Evolutionary conservation across 1,139 yeast genomes (phyloP), one percentile per base, ranked within the genome.

Genomic region (Debaryomyces subglobosus): DNA sequence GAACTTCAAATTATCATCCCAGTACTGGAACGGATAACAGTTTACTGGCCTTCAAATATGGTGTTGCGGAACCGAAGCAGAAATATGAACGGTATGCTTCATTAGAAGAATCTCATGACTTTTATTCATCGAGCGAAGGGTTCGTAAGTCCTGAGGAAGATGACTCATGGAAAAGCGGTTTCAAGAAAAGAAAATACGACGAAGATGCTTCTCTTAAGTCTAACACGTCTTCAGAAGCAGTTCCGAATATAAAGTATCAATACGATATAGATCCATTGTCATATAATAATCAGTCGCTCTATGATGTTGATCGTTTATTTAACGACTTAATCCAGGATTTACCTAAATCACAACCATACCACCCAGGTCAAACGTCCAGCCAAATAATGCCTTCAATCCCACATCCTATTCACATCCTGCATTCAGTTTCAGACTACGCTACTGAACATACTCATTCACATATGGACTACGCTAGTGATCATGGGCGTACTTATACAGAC

Each of bases 111-210:
- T 20, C 16, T 8, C 27, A 29, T 20, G 37, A 35, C 3, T 16
- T 33, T 20, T 41, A 40, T 13, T 61, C 69, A 9, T 61, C 68
- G 3, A 58, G 53, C 39, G 73, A 67, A 39, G 64, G 68, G 45
- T 60, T 57, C 44, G 54, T 66, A 9, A 68, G 68, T 46, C 71
- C 77, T 5, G 63, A 77, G 38, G 86, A 81, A 50, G 90, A 86
- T 53, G 92, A 86, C 54, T 69, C 84, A 36, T 84, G 84, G 63
- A 79, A 79, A 47, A 84, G 83, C 9, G 27, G 39, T 15, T 38
- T 45, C 36, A 45, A 32, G 21, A 53, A 46, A 46, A 53, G 59
- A 46, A 52, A 47, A 16, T 40, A 44, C 24, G 53, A 51, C 29
- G 24, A 39, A 7, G 35, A 20, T 27, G 30, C 5, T 23, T 45